Percentiles rank a stretch among this genome's conserved stretches.
Evolutionary conservation across 495 filamentous ascomycete genomes (phyloP).

Genomic region (Aspergillus panamensis): DNA sequence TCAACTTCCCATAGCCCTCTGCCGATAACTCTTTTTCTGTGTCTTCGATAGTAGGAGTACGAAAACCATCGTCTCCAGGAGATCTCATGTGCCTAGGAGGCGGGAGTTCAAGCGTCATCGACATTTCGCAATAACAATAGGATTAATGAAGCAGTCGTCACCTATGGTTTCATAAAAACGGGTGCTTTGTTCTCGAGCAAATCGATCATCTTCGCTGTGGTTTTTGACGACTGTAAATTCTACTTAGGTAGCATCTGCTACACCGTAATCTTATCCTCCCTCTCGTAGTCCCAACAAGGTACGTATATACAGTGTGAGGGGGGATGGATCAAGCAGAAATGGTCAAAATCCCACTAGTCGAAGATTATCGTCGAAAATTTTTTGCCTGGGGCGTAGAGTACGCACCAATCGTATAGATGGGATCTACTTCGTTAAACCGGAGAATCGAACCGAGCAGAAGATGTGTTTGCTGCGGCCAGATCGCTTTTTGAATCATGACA

Average conservation of each 20-base stretch:
- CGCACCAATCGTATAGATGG: neutral
- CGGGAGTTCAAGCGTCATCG: slow-evolving; percentile 28
- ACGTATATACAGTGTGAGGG: neutral
- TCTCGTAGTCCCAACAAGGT: neutral
- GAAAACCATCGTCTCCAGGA: slow-evolving; percentile 47
- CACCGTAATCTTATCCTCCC: neutral
- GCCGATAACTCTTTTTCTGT: slow-evolving; percentile 28
- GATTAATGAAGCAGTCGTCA: neutral
- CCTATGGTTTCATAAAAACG: neutral
- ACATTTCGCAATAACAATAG: neutral
- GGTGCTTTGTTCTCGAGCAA: neutral
- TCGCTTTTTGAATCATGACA: too few species aligned
- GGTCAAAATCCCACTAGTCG: neutral
- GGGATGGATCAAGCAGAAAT: neutral
- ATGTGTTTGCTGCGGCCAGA: neutral
- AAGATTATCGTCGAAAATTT: neutral
- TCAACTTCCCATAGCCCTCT: slow-evolving; percentile 13
- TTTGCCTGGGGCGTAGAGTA: neutral
- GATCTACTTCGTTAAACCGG: neutral
- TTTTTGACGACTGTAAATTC: too few species aligned
- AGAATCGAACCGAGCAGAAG: neutral
- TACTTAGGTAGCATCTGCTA: too few species aligned
- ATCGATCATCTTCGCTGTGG: neutral
- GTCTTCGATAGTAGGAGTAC: slow-evolving; percentile 51
- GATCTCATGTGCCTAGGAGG: slow-evolving; percentile 37